Conservation (phyloP, 2,329 filamentous ascomycete genomes). For the Dendryphion nanum region DNA sequence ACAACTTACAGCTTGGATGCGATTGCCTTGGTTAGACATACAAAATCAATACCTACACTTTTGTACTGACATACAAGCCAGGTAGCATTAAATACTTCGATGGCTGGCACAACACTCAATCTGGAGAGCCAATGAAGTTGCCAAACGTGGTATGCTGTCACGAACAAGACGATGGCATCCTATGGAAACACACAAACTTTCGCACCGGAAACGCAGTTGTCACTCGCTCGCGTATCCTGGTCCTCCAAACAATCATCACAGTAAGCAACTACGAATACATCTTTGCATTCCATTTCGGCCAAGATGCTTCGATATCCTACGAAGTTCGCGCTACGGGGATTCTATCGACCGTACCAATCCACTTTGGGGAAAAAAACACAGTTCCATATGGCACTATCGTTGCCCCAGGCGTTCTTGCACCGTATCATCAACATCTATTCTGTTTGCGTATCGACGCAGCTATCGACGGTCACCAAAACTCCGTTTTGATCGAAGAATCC, state of each 20-base stretch:
- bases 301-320: slow-evolving; percentile 12
- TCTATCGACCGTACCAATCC: slow-evolving; percentile 12
- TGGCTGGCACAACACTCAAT: slow-evolving; percentile 35
- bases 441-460: slow-evolving; percentile 7
- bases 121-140: slow-evolving; percentile 37
- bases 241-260: slow-evolving; percentile 2
- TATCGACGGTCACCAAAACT: slow-evolving; percentile 22
- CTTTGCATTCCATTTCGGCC: slow-evolving; percentile 13
- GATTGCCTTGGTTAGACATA: slow-evolving; percentile 40
- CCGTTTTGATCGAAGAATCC: slow-evolving; percentile 29
- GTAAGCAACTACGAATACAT: slow-evolving; percentile 17
- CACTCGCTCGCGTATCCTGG: slow-evolving; percentile 6
- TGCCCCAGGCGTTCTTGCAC: slow-evolving; percentile 12
- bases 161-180: slow-evolving; percentile 57
- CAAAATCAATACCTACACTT: neutral
- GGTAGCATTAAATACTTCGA: slow-evolving; percentile 44
- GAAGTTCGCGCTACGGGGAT: slow-evolving; percentile 17
- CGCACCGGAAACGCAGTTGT: slow-evolving; percentile 13
- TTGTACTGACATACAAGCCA: neutral
- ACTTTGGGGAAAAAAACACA: slow-evolving; percentile 11
- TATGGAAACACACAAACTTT: slow-evolving; percentile 19
- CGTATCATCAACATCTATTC: slow-evolving; percentile 15
- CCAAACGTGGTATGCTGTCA: slow-evolving; percentile 46
- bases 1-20: slow-evolving; percentile 44
- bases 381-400: slow-evolving; percentile 14